phyloP scores from a whole-genome alignment of 805 yeast genomes.

The Isabelozyma heimii region DNA sequence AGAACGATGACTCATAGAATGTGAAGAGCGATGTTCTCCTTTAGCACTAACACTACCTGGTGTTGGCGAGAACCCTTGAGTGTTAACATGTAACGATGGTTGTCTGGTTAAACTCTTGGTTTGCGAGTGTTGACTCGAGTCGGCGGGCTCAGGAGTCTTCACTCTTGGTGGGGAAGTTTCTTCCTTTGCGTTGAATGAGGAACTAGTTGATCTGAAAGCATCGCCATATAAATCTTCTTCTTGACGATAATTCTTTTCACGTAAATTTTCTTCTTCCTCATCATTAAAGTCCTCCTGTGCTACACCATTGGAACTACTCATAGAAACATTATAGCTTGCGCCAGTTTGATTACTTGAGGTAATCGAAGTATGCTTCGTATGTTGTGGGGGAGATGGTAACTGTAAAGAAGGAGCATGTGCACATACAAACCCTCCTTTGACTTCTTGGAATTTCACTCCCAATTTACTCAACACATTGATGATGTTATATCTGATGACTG shows the following conservation, averaged over 20 bases:
- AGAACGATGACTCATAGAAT: constrained; percentile 38
- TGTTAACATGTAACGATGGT: constrained; percentile 34
- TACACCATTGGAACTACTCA: not conserved
- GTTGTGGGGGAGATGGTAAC: not conserved
- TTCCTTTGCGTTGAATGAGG: constrained; percentile 19
- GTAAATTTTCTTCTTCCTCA: constrained; percentile 11
- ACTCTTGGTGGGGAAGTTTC: constrained; percentile 9
- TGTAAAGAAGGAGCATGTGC: constrained; percentile 56
- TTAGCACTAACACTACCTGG: constrained; percentile 11
- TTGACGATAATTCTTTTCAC: constrained; percentile 1
- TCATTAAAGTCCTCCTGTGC: constrained; percentile 3
- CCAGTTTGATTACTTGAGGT: not conserved
- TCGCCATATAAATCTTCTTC: constrained; percentile 40
- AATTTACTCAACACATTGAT: constrained; percentile 71
- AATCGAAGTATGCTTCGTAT: not conserved
- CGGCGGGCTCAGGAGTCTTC: constrained; percentile 24
- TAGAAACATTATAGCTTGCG: not conserved
- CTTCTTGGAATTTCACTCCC: constrained; percentile 82
- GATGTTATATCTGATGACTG: constrained; percentile 81
- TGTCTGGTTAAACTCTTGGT: constrained; percentile 31
- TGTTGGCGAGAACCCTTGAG: constrained; percentile 26
- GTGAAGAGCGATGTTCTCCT: constrained; percentile 35
- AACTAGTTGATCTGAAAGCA: constrained; percentile 37
- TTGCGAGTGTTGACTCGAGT: constrained; percentile 3
- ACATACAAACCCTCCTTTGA: constrained; percentile 91